Base-by-base conservation (phyloP, 2,329 filamentous ascomycete species). In the Chrysoporthe puriensis region DNA sequence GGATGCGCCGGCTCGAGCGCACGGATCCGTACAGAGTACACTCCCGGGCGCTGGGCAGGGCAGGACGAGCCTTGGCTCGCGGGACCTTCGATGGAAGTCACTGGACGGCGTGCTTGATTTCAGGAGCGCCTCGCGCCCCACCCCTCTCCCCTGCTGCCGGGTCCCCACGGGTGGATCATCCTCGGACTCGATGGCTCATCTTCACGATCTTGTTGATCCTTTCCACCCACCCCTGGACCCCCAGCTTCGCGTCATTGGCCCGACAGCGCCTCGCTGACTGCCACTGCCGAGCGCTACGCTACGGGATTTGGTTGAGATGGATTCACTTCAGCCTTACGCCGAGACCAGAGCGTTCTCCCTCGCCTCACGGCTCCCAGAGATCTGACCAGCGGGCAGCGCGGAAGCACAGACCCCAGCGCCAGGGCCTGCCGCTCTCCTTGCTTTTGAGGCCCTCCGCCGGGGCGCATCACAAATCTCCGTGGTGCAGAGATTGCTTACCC, bases 271-370 rank as follows among this genome's bases (percentile, higher is more conserved):
- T 57, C 61, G 43, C 46, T 62, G 62, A 63, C 52, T 52, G 18
- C 11, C 68, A 69, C 63, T 67, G 62, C 65, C 64, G 68, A 65
- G 60, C 65, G 68, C 60, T 63, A 63, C 65, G 43, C 58, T 68
- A 42, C 61, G 54, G 64, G 60, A 64, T 52, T 63, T 66, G 64
- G 26, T 36, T 59, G 62, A 62, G 21, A 62, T 42, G 63, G 58
- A 65, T 68, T 63, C 40, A 59, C 56, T 48, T 68, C 68, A 69
- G 68, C 68, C 68, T 68, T 68, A 69, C 46, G 57, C 50, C 21
- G 13, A 13, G 2, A 11, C 26, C 36, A 40, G 18, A 57, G 32
- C 18, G 21, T 13, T 52, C 48, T 26, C 26, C 11, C 32, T 54
- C 21, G 50, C 3, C 50, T 54, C 48, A 52, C 48, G 21, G 14